Evolutionary conservation across 1,284 basidiomycete species (phyloP).

Genomic region (Afroboletus lepidellus): DNA sequence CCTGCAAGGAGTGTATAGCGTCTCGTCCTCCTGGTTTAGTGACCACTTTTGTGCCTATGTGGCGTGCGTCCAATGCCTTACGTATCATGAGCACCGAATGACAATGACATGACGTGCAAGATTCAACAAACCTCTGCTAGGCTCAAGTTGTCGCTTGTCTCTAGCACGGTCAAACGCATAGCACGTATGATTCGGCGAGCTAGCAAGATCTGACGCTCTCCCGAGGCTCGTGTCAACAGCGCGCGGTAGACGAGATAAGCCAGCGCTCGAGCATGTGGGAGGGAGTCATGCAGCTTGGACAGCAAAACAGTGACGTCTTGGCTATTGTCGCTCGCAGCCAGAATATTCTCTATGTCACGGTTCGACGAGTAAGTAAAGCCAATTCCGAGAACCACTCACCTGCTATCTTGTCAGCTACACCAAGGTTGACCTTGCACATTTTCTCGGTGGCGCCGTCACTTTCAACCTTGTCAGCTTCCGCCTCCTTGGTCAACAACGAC

Average conservation of each 20-base stretch:
- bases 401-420: conserved; percentile 57
- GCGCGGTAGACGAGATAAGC: conserved; percentile 58
- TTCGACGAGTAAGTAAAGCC: background rate
- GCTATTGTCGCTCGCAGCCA: conserved; percentile 43
- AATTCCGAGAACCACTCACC: conserved; percentile 43
- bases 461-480: conserved; percentile 35
- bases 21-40: conserved; percentile 58
- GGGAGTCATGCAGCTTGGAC: conserved; percentile 50
- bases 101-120: background rate
- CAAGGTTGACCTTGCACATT: conserved; percentile 52
- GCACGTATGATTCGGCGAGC: conserved; percentile 49
- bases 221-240: conserved; percentile 53
- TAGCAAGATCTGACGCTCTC: conserved; percentile 54
- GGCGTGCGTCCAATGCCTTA: conserved; percentile 43
- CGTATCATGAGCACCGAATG: conserved; percentile 3
- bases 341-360: conserved; percentile 53
- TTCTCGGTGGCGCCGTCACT: conserved; percentile 39
- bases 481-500: conserved; percentile 23
- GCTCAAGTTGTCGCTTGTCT: conserved; percentile 39
- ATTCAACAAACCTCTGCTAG: conserved; percentile 42
- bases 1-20: conserved; percentile 55
- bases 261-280: conserved; percentile 54
- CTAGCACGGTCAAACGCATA: conserved; percentile 47
- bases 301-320: conserved; percentile 39
- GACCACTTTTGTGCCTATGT: conserved; percentile 47